Evolutionary conservation across 352 stramenopile species (phyloP).

Genomic region (Phytophthora constricta): DNA sequence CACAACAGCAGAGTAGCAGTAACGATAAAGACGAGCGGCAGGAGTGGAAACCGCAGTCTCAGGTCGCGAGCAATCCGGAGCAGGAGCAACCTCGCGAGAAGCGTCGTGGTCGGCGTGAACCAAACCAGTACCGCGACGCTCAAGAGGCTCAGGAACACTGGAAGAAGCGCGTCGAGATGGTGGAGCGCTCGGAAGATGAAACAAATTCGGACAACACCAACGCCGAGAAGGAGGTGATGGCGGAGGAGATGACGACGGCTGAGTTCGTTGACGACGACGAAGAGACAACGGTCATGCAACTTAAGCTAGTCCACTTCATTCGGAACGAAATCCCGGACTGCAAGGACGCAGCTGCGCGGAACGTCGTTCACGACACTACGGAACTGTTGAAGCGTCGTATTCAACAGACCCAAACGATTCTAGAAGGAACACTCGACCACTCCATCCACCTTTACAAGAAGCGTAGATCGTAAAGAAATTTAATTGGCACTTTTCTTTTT

Average conservation of each 20-base stretch:
- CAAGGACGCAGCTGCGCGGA: too few relatives aligned
- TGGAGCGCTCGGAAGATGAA: constrained; percentile 62
- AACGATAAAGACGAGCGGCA: constrained; percentile 63
- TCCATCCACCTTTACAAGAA: too few relatives aligned
- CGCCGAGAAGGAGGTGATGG: constrained; percentile 42
- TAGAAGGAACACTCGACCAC: too few relatives aligned
- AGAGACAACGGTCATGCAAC: too few relatives aligned
- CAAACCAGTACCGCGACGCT: constrained; percentile 96
- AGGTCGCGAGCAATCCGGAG: constrained; percentile 47
- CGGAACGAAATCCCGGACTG: too few relatives aligned
- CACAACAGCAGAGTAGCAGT: constrained; percentile 58
- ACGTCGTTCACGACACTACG: too few relatives aligned
- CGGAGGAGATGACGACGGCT: constrained; percentile 53
- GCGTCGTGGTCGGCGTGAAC: constrained; percentile 81
- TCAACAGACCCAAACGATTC: too few relatives aligned
- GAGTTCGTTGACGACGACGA: constrained; percentile 76
- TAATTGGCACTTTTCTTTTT: too few relatives aligned
- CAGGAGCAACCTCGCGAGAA: constrained; percentile 70
- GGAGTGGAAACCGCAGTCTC: constrained; percentile 62
- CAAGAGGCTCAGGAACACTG: constrained; percentile 97
- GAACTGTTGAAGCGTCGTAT: too few relatives aligned
- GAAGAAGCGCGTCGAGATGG: constrained; percentile 95
- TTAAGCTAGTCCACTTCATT: too few relatives aligned
- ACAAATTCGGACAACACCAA: constrained; percentile 43
- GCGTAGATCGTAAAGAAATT: too few relatives aligned